Percentiles rank a stretch among this genome's conserved stretches.
Conservation (phyloP, 768 basidiomycete genomes). For the Tephrocybe sp. region DNA sequence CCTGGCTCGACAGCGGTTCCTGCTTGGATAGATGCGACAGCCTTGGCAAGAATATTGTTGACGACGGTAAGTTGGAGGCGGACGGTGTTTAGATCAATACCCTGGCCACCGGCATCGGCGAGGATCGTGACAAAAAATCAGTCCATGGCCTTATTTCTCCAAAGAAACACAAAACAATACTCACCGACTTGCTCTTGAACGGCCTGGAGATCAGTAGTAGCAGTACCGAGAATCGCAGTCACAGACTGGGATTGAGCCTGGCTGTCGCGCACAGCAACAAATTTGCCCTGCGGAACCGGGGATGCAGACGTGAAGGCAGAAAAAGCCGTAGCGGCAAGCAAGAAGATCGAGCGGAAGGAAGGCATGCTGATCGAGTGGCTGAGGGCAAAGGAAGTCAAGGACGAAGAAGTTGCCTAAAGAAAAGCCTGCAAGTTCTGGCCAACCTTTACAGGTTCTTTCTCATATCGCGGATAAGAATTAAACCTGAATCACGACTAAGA, state of each 20-base stretch:
- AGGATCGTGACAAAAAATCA: too few species aligned
- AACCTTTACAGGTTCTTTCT: slow-evolving; percentile 2
- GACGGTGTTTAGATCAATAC: too few species aligned
- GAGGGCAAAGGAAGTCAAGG: not conserved
- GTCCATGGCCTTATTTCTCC: not conserved
- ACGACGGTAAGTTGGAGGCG: too few species aligned
- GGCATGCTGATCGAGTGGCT: slow-evolving; percentile 17
- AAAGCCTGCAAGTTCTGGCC: not conserved
- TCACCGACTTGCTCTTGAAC: not conserved
- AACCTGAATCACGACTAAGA: too few species aligned
- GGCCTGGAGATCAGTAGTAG: not conserved
- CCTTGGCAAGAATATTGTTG: too few species aligned
- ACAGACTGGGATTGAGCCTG: not conserved
- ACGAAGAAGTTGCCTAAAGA: not conserved
- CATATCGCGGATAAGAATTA: not conserved
- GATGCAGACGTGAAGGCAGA: slow-evolving; percentile 13
- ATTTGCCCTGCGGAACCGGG: not conserved
- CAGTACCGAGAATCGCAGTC: not conserved
- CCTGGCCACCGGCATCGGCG: too few species aligned
- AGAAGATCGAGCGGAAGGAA: slow-evolving; percentile 20
- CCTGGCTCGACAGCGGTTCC: too few species aligned
- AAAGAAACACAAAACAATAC: not conserved
- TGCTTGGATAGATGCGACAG: too few species aligned
- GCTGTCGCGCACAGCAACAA: not conserved
- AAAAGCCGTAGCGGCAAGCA: slow-evolving; percentile 18